Conservation (phyloP, 345 rosid genomes). For the Sonneratia alba region DNA sequence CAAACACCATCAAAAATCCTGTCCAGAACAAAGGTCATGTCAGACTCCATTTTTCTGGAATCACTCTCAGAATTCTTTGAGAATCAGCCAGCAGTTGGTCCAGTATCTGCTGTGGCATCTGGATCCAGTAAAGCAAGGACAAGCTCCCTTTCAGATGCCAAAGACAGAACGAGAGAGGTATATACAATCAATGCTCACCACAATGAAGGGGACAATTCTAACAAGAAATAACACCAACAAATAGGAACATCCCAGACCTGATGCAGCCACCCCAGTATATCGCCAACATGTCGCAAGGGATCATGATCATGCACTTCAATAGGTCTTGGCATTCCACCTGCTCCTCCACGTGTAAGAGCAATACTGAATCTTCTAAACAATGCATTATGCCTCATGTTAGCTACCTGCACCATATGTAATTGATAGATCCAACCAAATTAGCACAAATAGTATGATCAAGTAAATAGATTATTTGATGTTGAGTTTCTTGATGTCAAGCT, state of each 20-base stretch:
- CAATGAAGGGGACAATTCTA: background rate
- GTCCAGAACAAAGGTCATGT: conserved; percentile 77
- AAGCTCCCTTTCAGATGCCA: conserved; percentile 97
- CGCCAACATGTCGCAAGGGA: conserved; percentile 91
- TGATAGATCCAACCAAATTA: conserved; percentile 7
- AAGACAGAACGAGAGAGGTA: conserved; percentile 43
- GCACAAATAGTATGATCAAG: conserved; percentile 3
- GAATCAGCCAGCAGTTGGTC: conserved; percentile 38
- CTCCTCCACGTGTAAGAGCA: conserved; percentile 98
- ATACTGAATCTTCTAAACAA: conserved; percentile 93
- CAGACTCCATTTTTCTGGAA: conserved; percentile 59
- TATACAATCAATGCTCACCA: conserved; percentile 6
- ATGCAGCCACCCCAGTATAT: conserved; percentile 99
- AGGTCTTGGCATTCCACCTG: conserved; percentile 96
- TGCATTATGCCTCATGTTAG: conserved; percentile 92
- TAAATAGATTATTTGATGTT: background rate
- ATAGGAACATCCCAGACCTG: conserved; percentile 45
- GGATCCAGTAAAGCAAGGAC: conserved; percentile 77
- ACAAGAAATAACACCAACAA: conserved; percentile 6
- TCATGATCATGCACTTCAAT: conserved; percentile 99
- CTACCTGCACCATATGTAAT: conserved; percentile 46
- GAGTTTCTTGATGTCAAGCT: background rate
- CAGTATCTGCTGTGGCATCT: conserved; percentile 50
- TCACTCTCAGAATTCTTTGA: conserved; percentile 48
- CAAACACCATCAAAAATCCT: conserved; percentile 99